Evolutionary conservation across 2,329 filamentous ascomycete species (phyloP).

Genomic region (Apiospora sp.): DNA sequence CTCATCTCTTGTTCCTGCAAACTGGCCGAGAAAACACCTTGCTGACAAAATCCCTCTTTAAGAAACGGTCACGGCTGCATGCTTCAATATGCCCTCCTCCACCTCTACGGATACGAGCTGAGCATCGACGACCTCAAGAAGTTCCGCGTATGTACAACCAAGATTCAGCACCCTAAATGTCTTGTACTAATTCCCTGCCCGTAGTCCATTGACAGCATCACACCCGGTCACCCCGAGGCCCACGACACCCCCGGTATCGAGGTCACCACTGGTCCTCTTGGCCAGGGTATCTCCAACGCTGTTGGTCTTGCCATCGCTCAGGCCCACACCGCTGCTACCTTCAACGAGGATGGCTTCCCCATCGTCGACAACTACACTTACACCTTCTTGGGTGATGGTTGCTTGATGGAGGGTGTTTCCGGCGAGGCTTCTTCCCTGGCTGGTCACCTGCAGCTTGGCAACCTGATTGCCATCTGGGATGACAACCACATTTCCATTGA

Average conservation of each 20-base stretch:
- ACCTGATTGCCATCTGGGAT: slow-evolving; percentile 96
- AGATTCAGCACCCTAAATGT: not conserved
- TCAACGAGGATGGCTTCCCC: slow-evolving; percentile 96
- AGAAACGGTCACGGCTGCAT: slow-evolving; percentile 99
- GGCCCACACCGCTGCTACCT: slow-evolving; percentile 86
- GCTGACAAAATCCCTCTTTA: slow-evolving; percentile 32
- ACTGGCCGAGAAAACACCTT: not conserved
- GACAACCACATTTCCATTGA: slow-evolving; percentile 98
- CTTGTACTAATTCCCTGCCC: not conserved
- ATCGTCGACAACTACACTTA: slow-evolving; percentile 98
- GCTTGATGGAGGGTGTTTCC: slow-evolving; percentile 97
- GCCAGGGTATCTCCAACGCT: slow-evolving; percentile 96
- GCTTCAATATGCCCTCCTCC: slow-evolving; percentile 98
- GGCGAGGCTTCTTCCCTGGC: slow-evolving; percentile 91
- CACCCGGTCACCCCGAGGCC: slow-evolving; percentile 93
- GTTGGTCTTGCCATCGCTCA: slow-evolving; percentile 98
- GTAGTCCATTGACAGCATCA: slow-evolving; percentile 72
- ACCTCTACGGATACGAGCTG: slow-evolving; percentile 91
- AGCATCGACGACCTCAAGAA: slow-evolving; percentile 91
- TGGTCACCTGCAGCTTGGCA: slow-evolving; percentile 96
- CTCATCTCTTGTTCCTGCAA: not conserved
- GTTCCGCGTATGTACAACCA: slow-evolving; percentile 80
- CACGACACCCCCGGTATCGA: slow-evolving; percentile 97
- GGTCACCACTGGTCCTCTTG: slow-evolving; percentile 97
- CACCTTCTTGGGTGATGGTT: slow-evolving; percentile 96